Evolutionary conservation across 2,329 filamentous ascomycete species (phyloP).

Genomic region (Beauveria caledonica): DNA sequence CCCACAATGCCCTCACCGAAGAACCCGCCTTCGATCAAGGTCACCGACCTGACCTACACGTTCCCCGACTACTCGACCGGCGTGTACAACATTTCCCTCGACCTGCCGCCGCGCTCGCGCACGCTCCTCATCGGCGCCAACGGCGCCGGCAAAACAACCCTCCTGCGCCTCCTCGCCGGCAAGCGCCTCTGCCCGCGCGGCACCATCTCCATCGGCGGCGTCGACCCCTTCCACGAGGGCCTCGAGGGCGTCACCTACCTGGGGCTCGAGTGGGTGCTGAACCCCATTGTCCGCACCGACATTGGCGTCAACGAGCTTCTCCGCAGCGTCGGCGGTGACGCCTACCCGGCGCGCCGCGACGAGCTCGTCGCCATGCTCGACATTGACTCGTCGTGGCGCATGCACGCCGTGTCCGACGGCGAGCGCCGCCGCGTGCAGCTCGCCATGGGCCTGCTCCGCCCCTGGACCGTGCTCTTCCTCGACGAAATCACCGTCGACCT

Average conservation of each 20-base stretch:
- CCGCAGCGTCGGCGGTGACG: slow-evolving; percentile 74
- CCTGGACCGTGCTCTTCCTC: slow-evolving; percentile 83
- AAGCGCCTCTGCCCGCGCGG: slow-evolving; percentile 79
- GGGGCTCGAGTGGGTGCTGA: slow-evolving; percentile 95
- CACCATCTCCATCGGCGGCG: slow-evolving; percentile 68
- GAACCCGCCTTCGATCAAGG: slow-evolving; percentile 55
- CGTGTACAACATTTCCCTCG: slow-evolving; percentile 62
- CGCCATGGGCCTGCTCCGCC: slow-evolving; percentile 87
- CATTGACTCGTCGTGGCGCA: slow-evolving; percentile 85
- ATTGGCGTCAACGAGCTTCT: slow-evolving; percentile 86
- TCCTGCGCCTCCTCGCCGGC: slow-evolving; percentile 86
- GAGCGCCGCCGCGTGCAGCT: slow-evolving; percentile 88
- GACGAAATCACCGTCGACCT: slow-evolving; percentile 98
- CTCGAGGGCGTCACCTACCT: slow-evolving; percentile 95
- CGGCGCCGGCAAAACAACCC: slow-evolving; percentile 93
- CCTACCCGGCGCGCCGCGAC: slow-evolving; percentile 73
- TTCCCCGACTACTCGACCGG: slow-evolving; percentile 84
- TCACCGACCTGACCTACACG: slow-evolving; percentile 72
- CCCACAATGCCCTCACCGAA: slow-evolving; percentile 21
- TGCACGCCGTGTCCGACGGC: slow-evolving; percentile 92
- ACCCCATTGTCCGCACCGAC: slow-evolving; percentile 90
- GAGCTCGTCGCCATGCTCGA: slow-evolving; percentile 84
- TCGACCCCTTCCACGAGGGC: slow-evolving; percentile 85
- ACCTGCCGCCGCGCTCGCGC: slow-evolving; percentile 73
- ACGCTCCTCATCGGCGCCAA: slow-evolving; percentile 94